Evolutionary conservation across 345 rosid genomes (phyloP).

Genomic region (Heritiera littoralis): DNA sequence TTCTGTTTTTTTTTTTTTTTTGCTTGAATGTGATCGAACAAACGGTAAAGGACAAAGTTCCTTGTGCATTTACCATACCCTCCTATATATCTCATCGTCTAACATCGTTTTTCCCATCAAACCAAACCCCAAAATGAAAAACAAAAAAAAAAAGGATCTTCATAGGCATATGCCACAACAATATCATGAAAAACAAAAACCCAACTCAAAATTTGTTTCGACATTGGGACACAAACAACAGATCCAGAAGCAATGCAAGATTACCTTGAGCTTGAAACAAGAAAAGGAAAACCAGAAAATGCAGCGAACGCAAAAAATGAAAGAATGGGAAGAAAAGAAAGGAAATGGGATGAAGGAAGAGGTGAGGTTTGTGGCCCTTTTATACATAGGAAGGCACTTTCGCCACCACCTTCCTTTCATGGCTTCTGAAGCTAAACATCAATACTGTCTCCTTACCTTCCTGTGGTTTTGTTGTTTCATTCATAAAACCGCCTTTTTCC

Average conservation of each 20-base stretch:
- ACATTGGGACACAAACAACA: not conserved
- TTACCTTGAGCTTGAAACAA: constrained; percentile 1
- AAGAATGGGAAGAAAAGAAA: not conserved
- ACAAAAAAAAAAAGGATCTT: not conserved
- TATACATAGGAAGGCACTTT: not conserved
- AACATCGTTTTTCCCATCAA: not conserved
- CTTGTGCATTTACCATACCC: not conserved
- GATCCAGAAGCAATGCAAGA: not conserved
- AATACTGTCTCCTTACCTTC: not conserved
- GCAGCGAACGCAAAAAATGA: constrained; percentile 10
- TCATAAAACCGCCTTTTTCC: not conserved
- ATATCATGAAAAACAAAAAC: not conserved
- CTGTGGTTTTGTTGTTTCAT: not conserved
- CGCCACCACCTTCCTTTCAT: not conserved
- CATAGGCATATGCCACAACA: not conserved
- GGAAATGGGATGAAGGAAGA: constrained; percentile 19
- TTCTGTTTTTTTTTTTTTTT: not conserved
- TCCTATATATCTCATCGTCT: not conserved
- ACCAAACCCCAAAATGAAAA: not conserved
- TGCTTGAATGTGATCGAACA: not conserved
- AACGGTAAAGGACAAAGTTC: not conserved
- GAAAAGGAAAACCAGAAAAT: not conserved
- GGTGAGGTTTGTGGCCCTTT: not conserved
- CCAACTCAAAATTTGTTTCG: not conserved
- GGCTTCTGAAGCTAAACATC: not conserved